Base-by-base conservation (phyloP, 352 stramenopile species). In the Globisporangium mamillatum region DNA sequence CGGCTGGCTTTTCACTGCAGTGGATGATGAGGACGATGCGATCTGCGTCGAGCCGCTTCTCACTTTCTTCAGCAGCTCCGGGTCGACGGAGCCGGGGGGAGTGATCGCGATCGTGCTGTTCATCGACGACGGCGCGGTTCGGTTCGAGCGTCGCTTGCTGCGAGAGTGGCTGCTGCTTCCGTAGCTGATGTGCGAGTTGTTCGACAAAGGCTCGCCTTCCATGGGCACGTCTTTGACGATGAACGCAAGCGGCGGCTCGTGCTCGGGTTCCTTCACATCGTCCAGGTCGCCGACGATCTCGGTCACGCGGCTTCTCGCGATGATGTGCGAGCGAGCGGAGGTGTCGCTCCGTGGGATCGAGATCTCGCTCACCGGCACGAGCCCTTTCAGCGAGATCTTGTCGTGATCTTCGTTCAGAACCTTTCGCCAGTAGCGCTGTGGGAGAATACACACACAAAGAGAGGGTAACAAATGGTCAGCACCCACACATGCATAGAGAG, bases 391-490 rank as follows among this genome's bases (percentile, higher is more conserved):
- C 69, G 75, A 64, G 56, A 72, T 58, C 72, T 67, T 67, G 71
- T 78, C 56, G 69, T 71, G 65, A 66, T 71, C 68, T 36, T 70
- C 71, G 8, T 68, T 68, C 48, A 87, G 53, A 9, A 87, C 68
- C 66, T 75, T 69, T 10, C 69, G 67, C 79, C 77, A 84, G 61
- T 84, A 75, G 16, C 74, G 73, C 78, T 86, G 29, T 1, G 12
- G 3, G 8, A 12, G 41, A 60, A 29, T 3, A n/a, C 2, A 46
- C 29, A 65, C 9, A 38, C 18, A 56, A 4, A 57, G 14, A 52
- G 12, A 27, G 4, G 4, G 22, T 25, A 18, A 16, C 27, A 24
- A 8, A 53, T 29, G 22, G 14, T 46, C 55, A 60, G 27, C 25
- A 29, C 63, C 69, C n/a, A 58, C 16, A 59, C 22, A 44, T 29